Evolutionary conservation across 495 filamentous ascomycete genomes (phyloP).

Genomic region (Penicillium verhagenii): DNA sequence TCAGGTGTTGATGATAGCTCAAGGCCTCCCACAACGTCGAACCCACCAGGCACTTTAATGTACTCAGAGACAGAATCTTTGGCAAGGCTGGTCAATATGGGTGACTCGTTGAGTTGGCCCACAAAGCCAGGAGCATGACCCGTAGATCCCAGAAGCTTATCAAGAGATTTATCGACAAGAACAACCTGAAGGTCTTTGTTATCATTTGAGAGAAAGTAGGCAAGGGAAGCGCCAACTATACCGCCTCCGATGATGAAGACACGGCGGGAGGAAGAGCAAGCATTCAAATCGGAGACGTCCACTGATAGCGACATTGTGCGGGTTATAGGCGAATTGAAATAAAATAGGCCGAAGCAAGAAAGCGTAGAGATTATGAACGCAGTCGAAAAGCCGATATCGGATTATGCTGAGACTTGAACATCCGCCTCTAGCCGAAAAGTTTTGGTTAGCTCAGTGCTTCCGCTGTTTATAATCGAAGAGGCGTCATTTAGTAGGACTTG

Average conservation of each 20-base stretch:
- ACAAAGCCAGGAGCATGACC: conserved; percentile 36
- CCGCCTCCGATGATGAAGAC: conserved; percentile 47
- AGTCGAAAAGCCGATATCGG: no score
- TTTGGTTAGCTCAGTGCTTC: no score
- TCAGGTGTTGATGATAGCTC: conserved; percentile 27
- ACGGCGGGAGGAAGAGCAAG: conserved; percentile 2
- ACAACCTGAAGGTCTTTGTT: conserved; percentile 17
- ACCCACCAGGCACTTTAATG: conserved; percentile 25
- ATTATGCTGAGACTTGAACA: no score
- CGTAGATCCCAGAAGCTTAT: conserved; percentile 25
- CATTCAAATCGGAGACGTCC: conserved; percentile 16
- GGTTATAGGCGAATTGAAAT: no score
- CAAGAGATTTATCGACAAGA: conserved; percentile 27
- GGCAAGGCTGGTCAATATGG: conserved; percentile 29
- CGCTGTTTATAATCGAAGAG: no score
- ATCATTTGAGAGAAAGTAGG: conserved; percentile 30
- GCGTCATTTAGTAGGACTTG: no score
- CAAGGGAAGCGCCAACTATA: conserved; percentile 43
- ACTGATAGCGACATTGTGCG: conserved; percentile 10
- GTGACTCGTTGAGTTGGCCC: conserved; percentile 38
- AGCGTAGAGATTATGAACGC: no score
- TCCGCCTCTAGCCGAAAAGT: no score
- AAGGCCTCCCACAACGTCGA: conserved; percentile 31
- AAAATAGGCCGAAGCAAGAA: no score
- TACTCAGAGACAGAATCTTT: conserved; percentile 34